Evolutionary conservation across 371 early-diverging fungal species (phyloP).

Genomic region (Catenaria anguillulae): DNA sequence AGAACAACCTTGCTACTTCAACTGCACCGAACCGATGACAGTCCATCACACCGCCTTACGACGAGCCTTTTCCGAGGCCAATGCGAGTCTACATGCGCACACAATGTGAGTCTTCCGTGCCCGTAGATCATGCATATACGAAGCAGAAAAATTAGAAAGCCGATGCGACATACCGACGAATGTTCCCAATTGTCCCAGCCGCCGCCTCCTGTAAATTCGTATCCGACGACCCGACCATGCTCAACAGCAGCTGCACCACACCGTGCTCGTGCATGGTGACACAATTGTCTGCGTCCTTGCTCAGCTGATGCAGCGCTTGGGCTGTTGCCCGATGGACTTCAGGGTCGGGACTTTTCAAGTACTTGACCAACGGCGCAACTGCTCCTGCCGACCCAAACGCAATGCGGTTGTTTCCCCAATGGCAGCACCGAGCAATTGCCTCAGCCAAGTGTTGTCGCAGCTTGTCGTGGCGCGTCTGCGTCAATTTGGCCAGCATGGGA

Average conservation of each 20-base stretch:
- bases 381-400: slow-evolving; percentile 38
- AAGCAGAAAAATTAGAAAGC: neutral
- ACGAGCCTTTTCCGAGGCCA: neutral
- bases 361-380: slow-evolving; percentile 40
- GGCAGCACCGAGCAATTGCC: slow-evolving; percentile 41
- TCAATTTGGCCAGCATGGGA: slow-evolving; percentile 38
- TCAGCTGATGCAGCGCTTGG: slow-evolving; percentile 37
- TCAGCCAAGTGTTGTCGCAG: slow-evolving; percentile 35
- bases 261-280: slow-evolving; percentile 47
- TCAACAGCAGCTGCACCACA: slow-evolving; percentile 37
- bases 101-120: neutral
- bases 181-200: slow-evolving; percentile 41
- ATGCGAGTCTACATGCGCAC: neutral
- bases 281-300: slow-evolving; percentile 43
- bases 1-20: no score
- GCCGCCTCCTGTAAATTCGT: slow-evolving; percentile 36
- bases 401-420: slow-evolving; percentile 41
- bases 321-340: slow-evolving; percentile 39
- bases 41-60: no score
- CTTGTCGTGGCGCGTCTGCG: slow-evolving; percentile 31
- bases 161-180: slow-evolving; percentile 19
- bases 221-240: slow-evolving; percentile 39
- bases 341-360: slow-evolving; percentile 34
- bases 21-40: no score
- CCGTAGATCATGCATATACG: no score